Evolutionary conservation across 768 basidiomycete species (phyloP).

Genomic region (Kwoniella shandongensis): DNA sequence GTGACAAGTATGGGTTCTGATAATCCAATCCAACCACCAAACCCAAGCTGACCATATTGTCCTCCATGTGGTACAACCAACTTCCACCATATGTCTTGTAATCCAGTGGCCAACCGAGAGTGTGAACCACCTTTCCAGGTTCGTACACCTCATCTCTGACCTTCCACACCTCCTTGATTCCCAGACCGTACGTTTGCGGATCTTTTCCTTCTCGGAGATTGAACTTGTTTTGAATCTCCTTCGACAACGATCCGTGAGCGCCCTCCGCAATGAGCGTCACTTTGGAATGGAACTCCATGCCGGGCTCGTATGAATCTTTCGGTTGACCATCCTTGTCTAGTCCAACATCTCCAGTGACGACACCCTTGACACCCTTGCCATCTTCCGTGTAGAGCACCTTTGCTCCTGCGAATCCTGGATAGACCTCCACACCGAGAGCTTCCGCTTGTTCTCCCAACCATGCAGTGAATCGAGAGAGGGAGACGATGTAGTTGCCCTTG

Average conservation of each 20-base stretch:
- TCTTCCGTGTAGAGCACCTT: conserved; percentile 70
- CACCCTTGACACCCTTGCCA: conserved; percentile 67
- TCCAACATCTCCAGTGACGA: conserved; percentile 91
- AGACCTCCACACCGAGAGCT: conserved; percentile 81
- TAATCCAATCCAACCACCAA: conserved; percentile 94
- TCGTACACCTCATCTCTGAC: conserved; percentile 66
- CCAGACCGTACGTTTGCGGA: conserved; percentile 93
- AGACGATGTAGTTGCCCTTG: conserved; percentile 87
- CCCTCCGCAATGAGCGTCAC: conserved; percentile 92
- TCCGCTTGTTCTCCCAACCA: conserved; percentile 90
- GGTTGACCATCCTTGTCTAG: conserved; percentile 70
- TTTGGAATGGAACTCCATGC: conserved; percentile 91
- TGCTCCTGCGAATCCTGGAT: conserved; percentile 94
- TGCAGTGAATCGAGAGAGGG: conserved; percentile 79
- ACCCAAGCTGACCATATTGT: conserved; percentile 82
- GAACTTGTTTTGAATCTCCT: conserved; percentile 73
- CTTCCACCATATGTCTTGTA: conserved; percentile 84
- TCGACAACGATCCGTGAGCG: conserved; percentile 86
- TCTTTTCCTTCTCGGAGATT: conserved; percentile 67
- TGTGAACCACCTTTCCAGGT: conserved; percentile 85
- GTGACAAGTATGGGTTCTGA: conserved; percentile 85
- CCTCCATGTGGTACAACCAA: conserved; percentile 94
- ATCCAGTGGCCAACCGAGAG: conserved; percentile 89
- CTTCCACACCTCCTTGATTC: conserved; percentile 96
- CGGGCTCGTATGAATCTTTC: conserved; percentile 89